Conservation (phyloP, 208 protist species). For the Lotmaria passim region DNA sequence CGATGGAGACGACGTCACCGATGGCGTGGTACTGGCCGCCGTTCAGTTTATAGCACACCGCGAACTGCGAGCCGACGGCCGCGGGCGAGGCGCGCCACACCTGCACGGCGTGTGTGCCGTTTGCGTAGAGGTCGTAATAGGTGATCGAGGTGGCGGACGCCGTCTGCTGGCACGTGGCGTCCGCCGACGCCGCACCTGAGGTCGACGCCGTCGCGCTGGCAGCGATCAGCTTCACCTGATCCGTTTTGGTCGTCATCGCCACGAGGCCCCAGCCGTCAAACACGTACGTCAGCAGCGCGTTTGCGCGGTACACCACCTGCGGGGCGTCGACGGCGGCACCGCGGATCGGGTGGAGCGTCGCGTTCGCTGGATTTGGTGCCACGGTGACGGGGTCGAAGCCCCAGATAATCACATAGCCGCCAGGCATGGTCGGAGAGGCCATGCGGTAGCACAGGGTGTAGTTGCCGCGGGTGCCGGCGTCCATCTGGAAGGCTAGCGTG, state of each 20-base stretch:
- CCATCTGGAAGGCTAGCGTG: conserved; percentile 73
- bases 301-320: conserved; percentile 14
- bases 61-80: conserved; percentile 40
- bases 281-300: conserved; percentile 66
- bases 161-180: conserved; percentile 39
- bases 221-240: conserved; percentile 68
- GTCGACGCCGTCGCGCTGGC: conserved; percentile 14
- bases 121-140: conserved; percentile 65
- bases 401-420: conserved; percentile 61
- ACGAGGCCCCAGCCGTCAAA: conserved; percentile 83
- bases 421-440: conserved; percentile 25
- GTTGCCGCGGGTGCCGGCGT: conserved; percentile 61
- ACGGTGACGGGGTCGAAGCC: conserved; percentile 72
- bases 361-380: conserved; percentile 53
- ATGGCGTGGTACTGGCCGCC: conserved; percentile 84
- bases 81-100: conserved; percentile 34
- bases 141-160: conserved; percentile 13
- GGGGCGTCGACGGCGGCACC: not conserved
- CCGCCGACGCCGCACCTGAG: conserved; percentile 14
- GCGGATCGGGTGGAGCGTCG: conserved; percentile 44
- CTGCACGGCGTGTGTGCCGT: conserved; percentile 76
- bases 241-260: conserved; percentile 33
- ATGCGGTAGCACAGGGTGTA: conserved; percentile 81
- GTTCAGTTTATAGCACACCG: conserved; percentile 89
- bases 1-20: conserved; percentile 36